phyloP scores from a whole-genome alignment of 768 basidiomycete species.

The Psilocybe cyanescens region DNA sequence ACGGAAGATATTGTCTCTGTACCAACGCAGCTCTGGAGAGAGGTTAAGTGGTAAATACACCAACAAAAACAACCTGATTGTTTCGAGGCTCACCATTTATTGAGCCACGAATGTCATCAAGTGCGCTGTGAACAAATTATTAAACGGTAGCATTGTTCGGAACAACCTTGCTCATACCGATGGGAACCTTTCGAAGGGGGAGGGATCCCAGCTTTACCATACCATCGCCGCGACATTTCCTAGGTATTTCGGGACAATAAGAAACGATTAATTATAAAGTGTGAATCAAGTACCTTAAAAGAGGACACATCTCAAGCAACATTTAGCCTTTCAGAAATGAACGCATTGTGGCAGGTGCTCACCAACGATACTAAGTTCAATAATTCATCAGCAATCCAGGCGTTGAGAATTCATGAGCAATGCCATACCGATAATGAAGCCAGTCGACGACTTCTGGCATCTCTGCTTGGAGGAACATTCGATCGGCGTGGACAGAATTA shows the following conservation, averaged over 20 bases:
- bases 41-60: background rate
- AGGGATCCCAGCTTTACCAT: conserved; percentile 42
- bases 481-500: conserved; percentile 85
- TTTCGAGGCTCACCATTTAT: conserved; percentile 57
- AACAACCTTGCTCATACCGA: conserved; percentile 44
- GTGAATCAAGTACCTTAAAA: conserved; percentile 56
- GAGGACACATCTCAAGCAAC: conserved; percentile 75
- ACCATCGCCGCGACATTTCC: conserved; percentile 83
- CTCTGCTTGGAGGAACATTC: conserved; percentile 67
- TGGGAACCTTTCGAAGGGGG: conserved; percentile 48
- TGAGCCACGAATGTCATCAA: conserved; percentile 80
- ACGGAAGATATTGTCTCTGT: conserved; percentile 72
- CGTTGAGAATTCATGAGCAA: background rate
- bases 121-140: conserved; percentile 52
- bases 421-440: conserved; percentile 77
- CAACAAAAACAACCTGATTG: background rate
- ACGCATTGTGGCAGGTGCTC: conserved; percentile 29
- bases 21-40: conserved; percentile 74
- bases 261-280: background rate
- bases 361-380: conserved; percentile 69
- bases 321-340: background rate
- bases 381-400: background rate
- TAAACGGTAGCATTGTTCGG: background rate
- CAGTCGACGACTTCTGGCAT: conserved; percentile 84
- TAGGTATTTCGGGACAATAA: conserved; percentile 28